A percentile compares a stretch with the other conserved stretches of the same genome.
These are phyloP conservation scores for Curvularia lunata DNA, from an alignment of 2,329 filamentous ascomycete species.

Conservation along the genomic window DNA sequence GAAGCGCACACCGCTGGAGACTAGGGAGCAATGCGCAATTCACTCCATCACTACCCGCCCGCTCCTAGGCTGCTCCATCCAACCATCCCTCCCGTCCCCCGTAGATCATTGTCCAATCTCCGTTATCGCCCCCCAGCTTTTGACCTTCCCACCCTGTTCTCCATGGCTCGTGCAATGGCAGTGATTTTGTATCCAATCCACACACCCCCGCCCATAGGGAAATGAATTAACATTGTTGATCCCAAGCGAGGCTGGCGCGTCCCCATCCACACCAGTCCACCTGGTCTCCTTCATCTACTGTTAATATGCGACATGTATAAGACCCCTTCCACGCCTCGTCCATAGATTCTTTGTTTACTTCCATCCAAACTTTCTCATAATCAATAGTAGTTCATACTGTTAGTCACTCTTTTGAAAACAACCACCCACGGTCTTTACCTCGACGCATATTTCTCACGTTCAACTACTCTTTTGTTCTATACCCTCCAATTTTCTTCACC, in stretches of 20 bases:
- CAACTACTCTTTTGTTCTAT: conserved; percentile 18
- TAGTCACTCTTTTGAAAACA: conserved; percentile 39
- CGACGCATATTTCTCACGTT: conserved; percentile 3
- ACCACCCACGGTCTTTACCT: conserved; percentile 21
- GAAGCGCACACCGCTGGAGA: background rate
- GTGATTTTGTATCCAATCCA: conserved; percentile 8
- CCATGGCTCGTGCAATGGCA: conserved; percentile 7
- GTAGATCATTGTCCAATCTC: conserved; percentile 16
- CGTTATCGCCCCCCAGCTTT: conserved; percentile 13
- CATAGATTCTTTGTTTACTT: background rate
- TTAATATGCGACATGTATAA: conserved; percentile 27
- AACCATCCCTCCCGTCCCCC: conserved; percentile 7
- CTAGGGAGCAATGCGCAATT: background rate
- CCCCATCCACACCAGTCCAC: conserved; percentile 7
- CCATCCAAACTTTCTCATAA: conserved; percentile 22
- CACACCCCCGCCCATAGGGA: conserved; percentile 1
- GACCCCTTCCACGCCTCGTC: conserved; percentile 14
- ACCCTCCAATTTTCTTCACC: conserved; percentile 6
- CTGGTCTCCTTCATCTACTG: conserved; percentile 15
- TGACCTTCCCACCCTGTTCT: conserved; percentile 1
- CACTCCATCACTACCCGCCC: conserved; percentile 6
- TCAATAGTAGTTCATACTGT: conserved; percentile 36
- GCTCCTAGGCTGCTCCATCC: conserved; percentile 1
- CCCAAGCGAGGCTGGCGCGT: conserved; percentile 19
- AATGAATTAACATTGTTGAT: conserved; percentile 9